Percentiles rank a stretch among this genome's conserved stretches.
Evolutionary conservation across 1,139 yeast species (phyloP).

Genomic region (Saccharomyces hybrid): DNA sequence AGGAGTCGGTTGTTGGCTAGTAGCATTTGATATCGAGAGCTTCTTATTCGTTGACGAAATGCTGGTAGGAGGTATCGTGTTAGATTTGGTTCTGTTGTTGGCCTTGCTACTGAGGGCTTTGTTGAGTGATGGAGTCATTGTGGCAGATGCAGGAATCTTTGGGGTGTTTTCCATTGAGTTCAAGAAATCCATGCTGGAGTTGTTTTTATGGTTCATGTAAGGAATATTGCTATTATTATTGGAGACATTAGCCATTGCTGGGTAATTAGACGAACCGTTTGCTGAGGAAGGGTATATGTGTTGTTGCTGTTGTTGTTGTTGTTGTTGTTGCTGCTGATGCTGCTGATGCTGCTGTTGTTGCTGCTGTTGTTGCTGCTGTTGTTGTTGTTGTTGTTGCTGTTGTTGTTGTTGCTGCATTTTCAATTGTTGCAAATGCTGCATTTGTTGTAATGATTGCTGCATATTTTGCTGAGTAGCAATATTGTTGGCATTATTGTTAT

Average conservation of each 20-base stretch:
- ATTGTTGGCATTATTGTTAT: conserved; percentile 12
- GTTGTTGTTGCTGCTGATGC: conserved; percentile 8
- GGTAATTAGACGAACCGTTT: background rate
- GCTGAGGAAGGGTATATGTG: conserved; percentile 1
- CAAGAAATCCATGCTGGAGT: background rate
- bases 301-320: background rate
- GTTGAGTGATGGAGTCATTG: conserved; percentile 6
- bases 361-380: background rate
- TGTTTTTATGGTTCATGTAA: background rate
- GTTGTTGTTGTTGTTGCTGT: background rate
- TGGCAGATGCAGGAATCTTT: background rate
- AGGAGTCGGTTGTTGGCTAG: background rate
- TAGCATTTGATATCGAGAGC: background rate
- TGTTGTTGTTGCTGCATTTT: background rate
- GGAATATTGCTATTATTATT: conserved; percentile 8
- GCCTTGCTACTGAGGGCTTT: conserved; percentile 14
- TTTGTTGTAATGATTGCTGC: background rate
- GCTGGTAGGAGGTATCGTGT: background rate
- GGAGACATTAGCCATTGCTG: conserved; percentile 2
- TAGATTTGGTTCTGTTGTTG: conserved; percentile 18
- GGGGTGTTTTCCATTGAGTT: background rate
- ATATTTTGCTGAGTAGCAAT: conserved; percentile 1
- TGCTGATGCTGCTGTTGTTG: conserved; percentile 16
- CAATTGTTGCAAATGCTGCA: conserved; percentile 1
- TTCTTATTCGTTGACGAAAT: background rate